These are phyloP conservation scores for Naumovozyma castellii DNA, from an alignment of 805 yeast genomes.

Conservation along the genomic window DNA sequence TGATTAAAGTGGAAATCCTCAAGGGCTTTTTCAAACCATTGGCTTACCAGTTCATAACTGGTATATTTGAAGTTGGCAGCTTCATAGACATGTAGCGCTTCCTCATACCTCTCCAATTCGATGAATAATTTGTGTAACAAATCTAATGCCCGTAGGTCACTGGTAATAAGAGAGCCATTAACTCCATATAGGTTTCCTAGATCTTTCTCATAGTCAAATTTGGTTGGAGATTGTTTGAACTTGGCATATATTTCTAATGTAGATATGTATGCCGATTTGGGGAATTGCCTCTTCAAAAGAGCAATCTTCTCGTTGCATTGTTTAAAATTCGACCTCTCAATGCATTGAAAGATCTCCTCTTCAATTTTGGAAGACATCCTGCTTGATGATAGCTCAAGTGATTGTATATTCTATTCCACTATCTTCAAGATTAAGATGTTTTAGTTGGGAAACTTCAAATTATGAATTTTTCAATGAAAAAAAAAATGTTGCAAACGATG, in stretches of 20 bases:
- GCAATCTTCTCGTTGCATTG: constrained; percentile 36
- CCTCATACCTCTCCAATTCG: constrained; percentile 30
- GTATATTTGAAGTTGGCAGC: constrained; percentile 51
- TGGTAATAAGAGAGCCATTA: constrained; percentile 20
- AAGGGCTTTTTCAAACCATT: constrained; percentile 52
- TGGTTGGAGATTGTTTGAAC: constrained; percentile 21
- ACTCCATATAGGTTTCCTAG: constrained; percentile 22
- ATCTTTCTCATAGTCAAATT: constrained; percentile 26
- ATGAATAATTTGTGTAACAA: constrained; percentile 39
- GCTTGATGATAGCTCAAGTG: no score
- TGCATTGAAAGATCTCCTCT: constrained; percentile 34
- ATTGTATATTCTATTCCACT: no score
- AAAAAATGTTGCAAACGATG: no score
- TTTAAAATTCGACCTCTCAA: constrained; percentile 44
- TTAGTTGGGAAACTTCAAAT: no score
- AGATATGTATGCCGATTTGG: constrained; percentile 45
- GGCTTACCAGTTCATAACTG: constrained; percentile 35
- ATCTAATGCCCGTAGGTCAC: constrained; percentile 45
- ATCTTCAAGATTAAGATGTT: no score
- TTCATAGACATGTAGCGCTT: constrained; percentile 45
- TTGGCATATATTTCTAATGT: constrained; percentile 28
- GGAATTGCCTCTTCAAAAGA: constrained; percentile 43
- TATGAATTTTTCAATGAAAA: no score
- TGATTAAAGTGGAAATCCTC: constrained; percentile 39
- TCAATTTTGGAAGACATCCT: constrained; percentile 25